These are phyloP conservation scores for Aspergillus biplanus DNA, from an alignment of 495 filamentous ascomycete genomes.

Conservation along the genomic window DNA sequence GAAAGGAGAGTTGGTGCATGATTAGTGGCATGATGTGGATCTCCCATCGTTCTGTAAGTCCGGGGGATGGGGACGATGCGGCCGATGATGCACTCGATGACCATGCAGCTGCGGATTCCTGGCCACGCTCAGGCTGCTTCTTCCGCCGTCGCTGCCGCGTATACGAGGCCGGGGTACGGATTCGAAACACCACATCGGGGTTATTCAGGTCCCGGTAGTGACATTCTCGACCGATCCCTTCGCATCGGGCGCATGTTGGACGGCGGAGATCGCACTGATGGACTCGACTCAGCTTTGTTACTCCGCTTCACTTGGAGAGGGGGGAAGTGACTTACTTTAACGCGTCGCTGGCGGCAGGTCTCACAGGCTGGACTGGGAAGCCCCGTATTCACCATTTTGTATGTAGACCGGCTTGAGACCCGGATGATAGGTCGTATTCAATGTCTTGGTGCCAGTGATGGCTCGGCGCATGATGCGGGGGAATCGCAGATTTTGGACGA, in stretches of 20 bases:
- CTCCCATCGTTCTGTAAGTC: neutral
- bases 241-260: conserved; percentile 1
- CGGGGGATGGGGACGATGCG: neutral
- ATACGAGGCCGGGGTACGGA: conserved; percentile 1
- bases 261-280: neutral
- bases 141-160: neutral
- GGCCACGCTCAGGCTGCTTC: neutral
- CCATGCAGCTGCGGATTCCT: neutral
- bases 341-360: neutral
- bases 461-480: neutral
- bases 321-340: neutral
- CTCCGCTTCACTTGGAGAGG: neutral
- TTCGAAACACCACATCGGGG: neutral
- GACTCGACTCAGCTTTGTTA: neutral
- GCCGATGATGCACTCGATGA: neutral
- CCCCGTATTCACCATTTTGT: neutral
- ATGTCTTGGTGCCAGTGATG: neutral
- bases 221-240: neutral
- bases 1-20: neutral
- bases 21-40: neutral
- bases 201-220: neutral
- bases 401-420: neutral
- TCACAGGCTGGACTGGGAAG: neutral
- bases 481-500: neutral
- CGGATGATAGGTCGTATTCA: neutral